Base-by-base conservation (phyloP, 805 yeast species). In the Komagataella populi region DNA sequence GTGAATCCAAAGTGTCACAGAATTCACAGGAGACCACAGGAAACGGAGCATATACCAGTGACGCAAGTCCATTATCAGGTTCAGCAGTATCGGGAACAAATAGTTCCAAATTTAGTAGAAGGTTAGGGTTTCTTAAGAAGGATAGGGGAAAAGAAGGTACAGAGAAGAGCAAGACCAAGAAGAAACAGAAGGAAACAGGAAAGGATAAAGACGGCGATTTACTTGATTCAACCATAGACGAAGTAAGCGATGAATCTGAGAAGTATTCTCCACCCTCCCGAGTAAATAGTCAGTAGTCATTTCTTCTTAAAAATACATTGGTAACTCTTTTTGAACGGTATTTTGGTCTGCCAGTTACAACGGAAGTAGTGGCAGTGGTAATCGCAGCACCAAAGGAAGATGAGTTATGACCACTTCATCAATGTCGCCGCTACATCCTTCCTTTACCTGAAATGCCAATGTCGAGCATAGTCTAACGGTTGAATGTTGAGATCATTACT, bases 91-190 rank as follows among this genome's bases (percentile, higher is more conserved):
- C 52, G 12, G 51, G 54, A 43, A 45, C 23, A 45, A 17, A 10
- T 17, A 7, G 48, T 23, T 43, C 46, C 53, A 17, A 50, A 46
- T 53, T 63, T 20, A 55, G 63, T n/a, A 56, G 64, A 45, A 58
- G 63, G 48, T 54, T 66, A 44, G 61, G 63, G 50, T 58, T 66
- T 55, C 63, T 67, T 22, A 64, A 60, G 48, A 57, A 61, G 46
- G 61, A 59, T n/a, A 54, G 53, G 24, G 63, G 61, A n/a, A 57
- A 58, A 46, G 63, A 59, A 36, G 60, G 14, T 30, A 30, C 54
- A 39, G 59, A 45, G n/a, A 30, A 30, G 8, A 14, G 5, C 5
- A 60, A 47, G 55, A 60, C 36, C 10, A 30, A 30, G 39, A 60
- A 58, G 22, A 53, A 54, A 39, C 63, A 62, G 20, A 57, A 57